Percentiles rank a stretch among this genome's conserved stretches.
Evolutionary conservation across 495 filamentous ascomycete genomes (phyloP).

Genomic region (Neurospora sp.): DNA sequence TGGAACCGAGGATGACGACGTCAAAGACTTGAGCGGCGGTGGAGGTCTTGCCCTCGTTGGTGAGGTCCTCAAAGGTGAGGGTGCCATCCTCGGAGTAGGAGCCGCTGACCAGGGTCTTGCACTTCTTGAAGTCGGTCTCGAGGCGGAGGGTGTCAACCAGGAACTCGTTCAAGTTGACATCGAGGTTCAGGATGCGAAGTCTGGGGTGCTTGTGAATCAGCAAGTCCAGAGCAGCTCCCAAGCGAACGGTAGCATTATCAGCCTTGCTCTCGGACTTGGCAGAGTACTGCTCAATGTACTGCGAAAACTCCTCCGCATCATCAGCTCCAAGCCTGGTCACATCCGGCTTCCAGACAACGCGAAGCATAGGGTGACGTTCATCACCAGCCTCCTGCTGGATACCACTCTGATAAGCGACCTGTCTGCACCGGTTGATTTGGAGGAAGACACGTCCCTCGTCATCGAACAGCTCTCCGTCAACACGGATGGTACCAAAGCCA

Average conservation of each 20-base stretch:
- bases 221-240: background rate
- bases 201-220: background rate
- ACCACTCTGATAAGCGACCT: background rate
- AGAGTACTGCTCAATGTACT: background rate
- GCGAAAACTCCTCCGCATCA: background rate
- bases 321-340: background rate
- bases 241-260: background rate
- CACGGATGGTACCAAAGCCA: constrained; percentile 6
- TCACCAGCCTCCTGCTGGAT: background rate
- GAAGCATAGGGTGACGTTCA: background rate
- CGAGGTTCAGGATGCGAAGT: background rate
- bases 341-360: background rate
- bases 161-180: background rate
- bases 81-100: background rate
- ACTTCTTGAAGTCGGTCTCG: background rate
- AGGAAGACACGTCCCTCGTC: background rate
- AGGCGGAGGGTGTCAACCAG: background rate
- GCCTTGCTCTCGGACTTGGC: background rate
- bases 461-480: background rate
- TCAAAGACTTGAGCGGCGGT: background rate
- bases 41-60: background rate
- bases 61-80: background rate
- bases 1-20: background rate
- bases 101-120: background rate
- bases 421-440: background rate